Evolutionary conservation across 345 rosid species (phyloP), one percentile per base, ranked within the genome.

Genomic region (Brassica nigra): DNA sequence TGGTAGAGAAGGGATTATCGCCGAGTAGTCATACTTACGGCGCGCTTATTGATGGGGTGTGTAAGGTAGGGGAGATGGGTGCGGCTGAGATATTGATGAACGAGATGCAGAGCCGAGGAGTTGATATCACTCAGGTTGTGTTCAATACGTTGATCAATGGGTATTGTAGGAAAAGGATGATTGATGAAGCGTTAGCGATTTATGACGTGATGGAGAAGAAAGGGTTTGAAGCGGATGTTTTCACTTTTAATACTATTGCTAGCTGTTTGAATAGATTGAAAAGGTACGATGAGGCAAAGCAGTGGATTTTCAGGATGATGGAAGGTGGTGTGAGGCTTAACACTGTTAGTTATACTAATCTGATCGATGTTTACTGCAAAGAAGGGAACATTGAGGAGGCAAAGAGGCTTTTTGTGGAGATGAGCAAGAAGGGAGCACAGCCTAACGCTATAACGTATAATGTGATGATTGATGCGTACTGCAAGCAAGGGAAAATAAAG

Each of bases 331-430:
- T 86, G 67, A 75, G 57, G 52, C 87, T 85, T 67, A 92, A 87
- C 83, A 84, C 72, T 3, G 91, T 91, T 66, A 90, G 84, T 80
- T 85, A 80, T 72, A 88, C 95, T 44, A 92, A 87, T 68, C 76
- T 95, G 84, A 89, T 94, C 16, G 85, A 85, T 83, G 89, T 95
- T 76, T 86, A 83, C 78, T 88, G 94, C 85, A 92, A 88, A 79
- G 93, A 95, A 84, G 95, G 95, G 61, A 90, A 91, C 82, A 16
- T 92, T 73, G 88, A 79, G 77, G 97, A 89, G 83, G 97, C 95
- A 47, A 85, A 87, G 75, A 84, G 86, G 75, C 76, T 91, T 7
- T 86, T 92, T 84, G 23, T 18, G 62, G 93, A 91, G 62, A 91
- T 92, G 94, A 77, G 85, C 65, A 77, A 64, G 54, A 87, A 78